Conservation (phyloP, 2,329 filamentous ascomycete genomes). For the Neopestalotiopsis rosae region DNA sequence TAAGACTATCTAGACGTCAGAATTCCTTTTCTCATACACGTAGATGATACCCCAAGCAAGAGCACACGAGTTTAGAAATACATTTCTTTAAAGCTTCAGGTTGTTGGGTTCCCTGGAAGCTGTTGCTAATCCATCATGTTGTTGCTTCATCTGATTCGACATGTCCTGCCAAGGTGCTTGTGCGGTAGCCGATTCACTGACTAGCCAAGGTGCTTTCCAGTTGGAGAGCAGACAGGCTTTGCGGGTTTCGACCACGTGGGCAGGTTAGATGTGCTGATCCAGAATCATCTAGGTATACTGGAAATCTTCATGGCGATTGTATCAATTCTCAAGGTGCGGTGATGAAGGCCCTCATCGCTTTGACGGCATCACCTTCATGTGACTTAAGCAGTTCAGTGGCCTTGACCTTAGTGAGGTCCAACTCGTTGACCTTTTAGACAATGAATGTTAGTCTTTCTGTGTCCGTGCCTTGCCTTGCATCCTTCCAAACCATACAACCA, state of each 20-base stretch:
- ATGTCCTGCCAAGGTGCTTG: neutral
- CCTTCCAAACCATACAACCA: neutral
- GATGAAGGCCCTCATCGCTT: conserved; percentile 68
- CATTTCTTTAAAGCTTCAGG: neutral
- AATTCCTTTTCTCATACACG: neutral
- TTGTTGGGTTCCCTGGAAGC: neutral
- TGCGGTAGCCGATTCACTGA: neutral
- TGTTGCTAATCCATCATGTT: neutral
- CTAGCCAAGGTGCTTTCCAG: neutral
- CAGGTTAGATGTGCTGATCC: neutral
- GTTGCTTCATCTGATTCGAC: neutral
- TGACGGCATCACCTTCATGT: conserved; percentile 72
- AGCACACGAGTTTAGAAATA: neutral
- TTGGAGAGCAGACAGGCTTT: neutral
- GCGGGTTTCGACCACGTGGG: neutral
- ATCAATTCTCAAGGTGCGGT: conserved; percentile 16
- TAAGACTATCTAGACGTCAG: conserved; percentile 11
- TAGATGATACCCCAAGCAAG: conserved; percentile 4
- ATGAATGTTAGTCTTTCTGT: neutral
- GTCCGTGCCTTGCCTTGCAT: neutral
- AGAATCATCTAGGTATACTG: neutral
- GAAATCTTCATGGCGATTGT: neutral
- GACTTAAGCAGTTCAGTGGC: conserved; percentile 76
- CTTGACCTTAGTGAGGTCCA: conserved; percentile 73
- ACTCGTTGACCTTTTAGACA: conserved; percentile 63